phyloP scores from a whole-genome alignment of 2,329 filamentous ascomycete species.

The Cyclaneusma minus region DNA sequence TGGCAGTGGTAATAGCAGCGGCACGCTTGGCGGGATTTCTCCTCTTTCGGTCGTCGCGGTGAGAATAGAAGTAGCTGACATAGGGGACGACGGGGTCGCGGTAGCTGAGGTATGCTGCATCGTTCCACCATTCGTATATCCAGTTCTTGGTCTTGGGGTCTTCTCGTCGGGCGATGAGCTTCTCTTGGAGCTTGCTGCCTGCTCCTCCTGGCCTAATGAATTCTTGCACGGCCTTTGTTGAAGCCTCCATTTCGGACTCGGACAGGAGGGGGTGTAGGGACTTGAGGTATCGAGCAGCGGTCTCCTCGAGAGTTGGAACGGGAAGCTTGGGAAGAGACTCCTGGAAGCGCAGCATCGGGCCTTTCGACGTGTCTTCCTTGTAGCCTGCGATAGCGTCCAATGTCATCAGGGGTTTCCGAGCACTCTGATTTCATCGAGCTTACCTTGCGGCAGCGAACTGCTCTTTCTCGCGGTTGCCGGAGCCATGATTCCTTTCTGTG shows the following conservation, averaged over 20 bases:
- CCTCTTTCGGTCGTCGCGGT: slow-evolving; percentile 79
- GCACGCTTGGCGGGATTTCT: slow-evolving; percentile 85
- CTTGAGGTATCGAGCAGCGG: slow-evolving; percentile 65
- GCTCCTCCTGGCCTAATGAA: slow-evolving; percentile 79
- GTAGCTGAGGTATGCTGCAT: slow-evolving; percentile 81
- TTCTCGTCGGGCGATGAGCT: slow-evolving; percentile 63
- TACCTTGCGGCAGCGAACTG: slow-evolving; percentile 40
- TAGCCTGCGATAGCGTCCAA: slow-evolving; percentile 38
- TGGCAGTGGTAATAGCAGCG: slow-evolving; percentile 73
- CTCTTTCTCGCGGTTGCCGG: slow-evolving; percentile 35
- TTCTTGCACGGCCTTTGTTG: slow-evolving; percentile 70
- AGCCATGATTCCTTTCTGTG: slow-evolving; percentile 30
- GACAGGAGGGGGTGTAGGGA: slow-evolving; percentile 62
- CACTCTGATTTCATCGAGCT: slow-evolving; percentile 5
- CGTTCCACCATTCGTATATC: slow-evolving; percentile 98
- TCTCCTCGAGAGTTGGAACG: slow-evolving; percentile 72
- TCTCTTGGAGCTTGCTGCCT: slow-evolving; percentile 74
- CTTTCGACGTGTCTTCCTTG: slow-evolving; percentile 64
- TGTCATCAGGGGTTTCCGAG: slow-evolving; percentile 4
- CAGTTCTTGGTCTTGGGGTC: slow-evolving; percentile 80
- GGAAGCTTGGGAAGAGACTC: slow-evolving; percentile 70
- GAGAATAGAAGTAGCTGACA: slow-evolving; percentile 98
- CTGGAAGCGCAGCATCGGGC: slow-evolving; percentile 70
- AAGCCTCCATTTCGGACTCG: slow-evolving; percentile 50
- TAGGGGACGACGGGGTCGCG: slow-evolving; percentile 94